Base-by-base conservation (phyloP, 345 rosid species). In the Salix udensis region DNA sequence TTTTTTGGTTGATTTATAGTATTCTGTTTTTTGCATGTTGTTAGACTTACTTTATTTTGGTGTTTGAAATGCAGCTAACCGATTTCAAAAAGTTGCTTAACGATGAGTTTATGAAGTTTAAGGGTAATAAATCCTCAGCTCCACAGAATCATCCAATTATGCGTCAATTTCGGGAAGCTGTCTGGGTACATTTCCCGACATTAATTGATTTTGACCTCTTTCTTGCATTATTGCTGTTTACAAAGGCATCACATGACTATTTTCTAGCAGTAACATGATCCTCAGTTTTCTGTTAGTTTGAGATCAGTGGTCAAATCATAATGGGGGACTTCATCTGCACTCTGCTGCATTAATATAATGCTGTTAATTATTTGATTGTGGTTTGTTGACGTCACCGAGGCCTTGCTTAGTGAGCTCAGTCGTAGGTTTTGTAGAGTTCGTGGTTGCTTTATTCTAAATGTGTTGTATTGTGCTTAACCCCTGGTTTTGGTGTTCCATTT, bases 81-180 rank as follows among this genome's bases (percentile, higher is more conserved):
- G 88, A 91, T 87, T 95, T 95, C 78, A 78, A 85, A 75, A 89
- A 89, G 86, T 75, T 88, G 86, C 89, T 93, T 77, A 90, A 83
- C 67, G 77, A 75, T 18, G 93, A 95, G 82, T 80, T 86, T 77
- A 74, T 79, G 68, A 89, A 88, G 81, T 77, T 82, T 72, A 87
- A 86, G 84, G 76, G 89, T 60, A 68, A 73, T 68, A 67, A 90
- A 48, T 78, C 91, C 73, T 85, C 87, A 16, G 78, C 53, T 83
- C 68, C 85, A 3, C 87, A 82, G 78, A 84, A 85, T 77, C 83
- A 88, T 76, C 87, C 70, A 28, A 70, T 89, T 78, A 77, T 93
- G 77, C 90, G 94, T 26, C 93, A 91, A 80, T 91, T 91, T 77
- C 84, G 85, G 75, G 96, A 90, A 79, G 94, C 92, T 42, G 85